Percentiles rank a stretch among this genome's conserved stretches.
Conservation (phyloP, 2,329 filamentous ascomycete genomes). For the Diaporthe citri region DNA sequence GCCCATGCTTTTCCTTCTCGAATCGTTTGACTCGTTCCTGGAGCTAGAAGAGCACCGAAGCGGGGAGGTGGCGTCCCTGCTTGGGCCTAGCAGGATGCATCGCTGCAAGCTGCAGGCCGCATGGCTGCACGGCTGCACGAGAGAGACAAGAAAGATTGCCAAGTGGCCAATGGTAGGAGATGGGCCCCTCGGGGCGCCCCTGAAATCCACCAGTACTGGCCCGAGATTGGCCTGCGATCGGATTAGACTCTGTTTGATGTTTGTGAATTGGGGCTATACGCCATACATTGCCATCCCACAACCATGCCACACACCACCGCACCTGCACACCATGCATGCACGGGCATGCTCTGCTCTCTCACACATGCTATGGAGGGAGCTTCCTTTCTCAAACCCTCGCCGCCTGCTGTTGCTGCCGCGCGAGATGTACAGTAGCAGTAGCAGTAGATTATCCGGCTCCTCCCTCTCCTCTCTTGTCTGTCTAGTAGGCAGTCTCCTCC, state of each 20-base stretch:
- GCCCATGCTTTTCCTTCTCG: conserved; percentile 13
- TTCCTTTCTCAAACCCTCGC: background rate
- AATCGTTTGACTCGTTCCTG: conserved; percentile 27
- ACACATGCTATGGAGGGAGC: background rate
- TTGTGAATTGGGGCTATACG: conserved; percentile 15
- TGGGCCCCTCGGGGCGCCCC: background rate
- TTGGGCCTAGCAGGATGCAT: background rate
- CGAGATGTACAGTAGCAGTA: background rate
- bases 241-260: conserved; percentile 33
- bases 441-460: background rate
- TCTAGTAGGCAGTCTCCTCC: background rate
- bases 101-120: conserved; percentile 9
- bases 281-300: conserved; percentile 10
- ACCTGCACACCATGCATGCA: background rate
- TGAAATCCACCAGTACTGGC: conserved; percentile 20
- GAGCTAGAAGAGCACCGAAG: conserved; percentile 9
- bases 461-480: background rate
- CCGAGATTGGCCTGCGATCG: conserved; percentile 25
- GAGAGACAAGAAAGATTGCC: conserved; percentile 12
- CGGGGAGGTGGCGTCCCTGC: conserved; percentile 14
- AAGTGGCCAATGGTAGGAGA: conserved; percentile 14
- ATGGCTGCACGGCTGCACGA: conserved; percentile 9
- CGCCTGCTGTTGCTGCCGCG: background rate
- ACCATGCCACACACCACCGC: background rate
- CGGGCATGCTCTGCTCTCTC: background rate